phyloP scores from a whole-genome alignment of 2,329 filamentous ascomycete species.

The Aspergillus persii region DNA sequence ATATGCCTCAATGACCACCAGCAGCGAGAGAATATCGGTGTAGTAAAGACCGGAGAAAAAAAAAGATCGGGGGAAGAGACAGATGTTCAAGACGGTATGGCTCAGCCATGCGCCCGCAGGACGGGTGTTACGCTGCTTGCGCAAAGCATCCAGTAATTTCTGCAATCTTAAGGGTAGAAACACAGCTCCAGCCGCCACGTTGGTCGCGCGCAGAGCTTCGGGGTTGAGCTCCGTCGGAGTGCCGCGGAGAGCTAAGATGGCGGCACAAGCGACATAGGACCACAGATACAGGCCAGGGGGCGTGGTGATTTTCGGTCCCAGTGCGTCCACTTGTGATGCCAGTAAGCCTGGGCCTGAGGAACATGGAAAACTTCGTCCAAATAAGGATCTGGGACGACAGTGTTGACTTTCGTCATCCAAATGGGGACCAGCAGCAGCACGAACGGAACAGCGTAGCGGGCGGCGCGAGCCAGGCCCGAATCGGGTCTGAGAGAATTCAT shows the following conservation, averaged over 20 bases:
- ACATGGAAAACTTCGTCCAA: slow-evolving; percentile 64
- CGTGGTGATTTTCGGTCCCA: slow-evolving; percentile 98
- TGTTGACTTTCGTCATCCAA: slow-evolving; percentile 48
- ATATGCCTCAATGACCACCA: slow-evolving; percentile 71
- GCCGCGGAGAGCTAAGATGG: slow-evolving; percentile 21
- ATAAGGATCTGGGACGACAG: slow-evolving; percentile 56
- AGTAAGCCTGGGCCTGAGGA: slow-evolving; percentile 87
- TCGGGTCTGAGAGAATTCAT: slow-evolving; percentile 32
- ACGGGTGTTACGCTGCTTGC: slow-evolving; percentile 31
- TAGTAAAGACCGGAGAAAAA: slow-evolving; percentile 97
- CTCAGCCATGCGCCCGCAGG: slow-evolving; percentile 34
- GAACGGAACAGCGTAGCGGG: slow-evolving; percentile 38
- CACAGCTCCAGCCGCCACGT: slow-evolving; percentile 35
- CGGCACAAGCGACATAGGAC: slow-evolving; percentile 47
- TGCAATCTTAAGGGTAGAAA: slow-evolving; percentile 53
- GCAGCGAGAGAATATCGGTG: slow-evolving; percentile 82
- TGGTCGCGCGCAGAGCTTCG: slow-evolving; percentile 37
- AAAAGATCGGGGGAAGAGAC: slow-evolving; percentile 89
- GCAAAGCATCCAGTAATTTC: slow-evolving; percentile 49
- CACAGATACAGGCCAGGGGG: slow-evolving; percentile 75
- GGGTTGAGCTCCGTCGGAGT: slow-evolving; percentile 34
- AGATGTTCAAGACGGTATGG: slow-evolving; percentile 67
- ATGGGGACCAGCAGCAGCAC: slow-evolving; percentile 32
- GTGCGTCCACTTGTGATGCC: slow-evolving; percentile 65
- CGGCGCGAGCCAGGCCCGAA: slow-evolving; percentile 34